Percentiles rank a stretch among this genome's conserved stretches.
Conservation (phyloP, 805 yeast species). For the Tetrapisispora nanseiensis region DNA sequence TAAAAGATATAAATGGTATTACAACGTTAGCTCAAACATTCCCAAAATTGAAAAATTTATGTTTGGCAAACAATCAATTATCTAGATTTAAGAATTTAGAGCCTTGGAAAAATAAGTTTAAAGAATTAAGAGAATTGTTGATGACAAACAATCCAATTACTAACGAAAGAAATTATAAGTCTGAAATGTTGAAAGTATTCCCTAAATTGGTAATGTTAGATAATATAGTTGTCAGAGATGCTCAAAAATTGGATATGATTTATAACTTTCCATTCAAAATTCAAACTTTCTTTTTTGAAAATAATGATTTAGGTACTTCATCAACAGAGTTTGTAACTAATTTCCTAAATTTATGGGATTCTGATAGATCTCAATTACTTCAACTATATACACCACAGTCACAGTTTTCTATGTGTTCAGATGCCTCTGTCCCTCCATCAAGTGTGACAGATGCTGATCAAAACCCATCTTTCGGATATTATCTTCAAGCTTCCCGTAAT, state of each 20-base stretch:
- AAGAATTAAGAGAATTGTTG: slow-evolving; percentile 64
- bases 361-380: slow-evolving; percentile 57
- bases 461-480: slow-evolving; percentile 49
- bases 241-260: slow-evolving; percentile 42
- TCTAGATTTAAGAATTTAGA: slow-evolving; percentile 51
- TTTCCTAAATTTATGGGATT: slow-evolving; percentile 74
- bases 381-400: slow-evolving; percentile 73
- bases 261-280: slow-evolving; percentile 45
- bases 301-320: slow-evolving; percentile 53
- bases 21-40: slow-evolving; percentile 60
- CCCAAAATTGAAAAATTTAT: slow-evolving; percentile 69
- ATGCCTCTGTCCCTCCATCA: slow-evolving; percentile 53
- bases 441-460: slow-evolving; percentile 28
- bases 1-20: slow-evolving; percentile 51
- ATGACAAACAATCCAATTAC: slow-evolving; percentile 67
- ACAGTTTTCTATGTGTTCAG: slow-evolving; percentile 73
- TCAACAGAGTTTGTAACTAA: slow-evolving; percentile 73
- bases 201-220: slow-evolving; percentile 76
- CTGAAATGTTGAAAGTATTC: slow-evolving; percentile 59
- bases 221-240: slow-evolving; percentile 71
- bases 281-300: slow-evolving; percentile 73
- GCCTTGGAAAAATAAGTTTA: slow-evolving; percentile 68
- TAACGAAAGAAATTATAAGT: slow-evolving; percentile 38
- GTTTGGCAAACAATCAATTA: slow-evolving; percentile 69
- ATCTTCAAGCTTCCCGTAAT: slow-evolving; percentile 69